Base-by-base conservation (phyloP, 2,329 filamentous ascomycete genomes). In the Botrytis byssoidea region DNA sequence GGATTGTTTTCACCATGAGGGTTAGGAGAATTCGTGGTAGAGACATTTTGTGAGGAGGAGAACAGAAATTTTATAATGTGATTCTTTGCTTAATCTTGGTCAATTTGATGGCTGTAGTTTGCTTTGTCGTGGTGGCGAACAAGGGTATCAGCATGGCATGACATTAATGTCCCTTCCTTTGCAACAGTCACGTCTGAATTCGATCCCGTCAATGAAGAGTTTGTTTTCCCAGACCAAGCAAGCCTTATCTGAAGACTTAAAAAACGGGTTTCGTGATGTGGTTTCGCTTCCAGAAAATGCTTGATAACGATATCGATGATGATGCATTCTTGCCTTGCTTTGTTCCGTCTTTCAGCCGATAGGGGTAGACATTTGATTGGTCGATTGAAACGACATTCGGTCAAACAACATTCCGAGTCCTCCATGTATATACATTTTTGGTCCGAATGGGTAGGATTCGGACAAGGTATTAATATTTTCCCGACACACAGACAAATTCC, bases 1-100 rank as follows among this genome's bases (percentile, higher is more conserved):
- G 71, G 16, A 73, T 63, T 8, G 48, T 37, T 63, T 73, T 70
- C 42, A 70, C 57, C 22, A 73, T 14, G 4, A 70, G 25, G 22
- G 51, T 48, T 20, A 73, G 40, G 44, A 73, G n/a, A n/a, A 73
- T 69, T 35, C 57, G 71, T 46, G 71, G 44, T 20, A 64, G 20
- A 37, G 42, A 1, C 71, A 73, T 73, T 40, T 48, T 61, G 25
- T 46, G 59, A 64, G n/a, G 2, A 18, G 3, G 16, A 44, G 46
- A 40, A 25, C 25, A 1, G 9, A 14, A 22, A 29, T 40, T 1
- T 55, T 22, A 14, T 10, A 40, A 29, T 16, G 14, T 25, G n/a
- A 55, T 8, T 9, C 55, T 18, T 48, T 55, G 32, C 65, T 55
- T 40, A 35, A 29, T 40, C 32, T 40, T 20, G 0, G 35, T 40